Evolutionary conservation across 176 grass and related monocot genomes (phyloP), one percentile per base, ranked within the genome.

Genomic region (Oryza longistaminata): DNA sequence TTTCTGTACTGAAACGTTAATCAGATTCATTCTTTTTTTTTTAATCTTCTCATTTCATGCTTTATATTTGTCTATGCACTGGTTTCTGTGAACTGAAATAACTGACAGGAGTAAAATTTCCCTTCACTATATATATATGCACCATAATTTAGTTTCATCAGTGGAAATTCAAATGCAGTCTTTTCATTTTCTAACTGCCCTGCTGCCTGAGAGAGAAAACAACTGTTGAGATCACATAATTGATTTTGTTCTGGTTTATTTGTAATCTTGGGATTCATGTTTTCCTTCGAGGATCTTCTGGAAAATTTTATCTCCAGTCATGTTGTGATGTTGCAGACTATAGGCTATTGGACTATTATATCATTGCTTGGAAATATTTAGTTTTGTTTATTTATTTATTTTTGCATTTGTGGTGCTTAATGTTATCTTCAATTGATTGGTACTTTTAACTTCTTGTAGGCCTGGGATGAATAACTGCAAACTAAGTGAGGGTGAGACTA

Each of bases 401-500:
- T 88, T 75, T 10, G 45, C 55, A 67, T 62, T 24, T 46, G 6
- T 82, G 21, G 21, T 81, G 24, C 65, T 85, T 85, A 27, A 27
- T 50, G 66, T 83, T 64, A 13, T 66, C 45, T 80, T 58, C 87
- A 71, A 76, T 21, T 53, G 39, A 26, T 75, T 75, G 17, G 5
- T 64, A 68, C 79, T 82, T 75, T 68, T 68, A 83, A 86, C 21
- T 81, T 75, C 35, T 70, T 94, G 78, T 81, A 94, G 92, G 62
- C 85, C 87, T 61, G 82, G 82, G 82, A 90, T 94, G 90, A 94
- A 83, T 88, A 88, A 79, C 39, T 94, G 92, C 55, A 70, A 87
- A 60, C 35, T 92, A 64, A 88, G 81, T 80, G 92, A 92, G 85
- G 87, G 90, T 9, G 87, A 90, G 14, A 94, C 92, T 22, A 92